Base-by-base conservation (phyloP, 2,329 filamentous ascomycete species). In the Setomelanomma holmii region DNA sequence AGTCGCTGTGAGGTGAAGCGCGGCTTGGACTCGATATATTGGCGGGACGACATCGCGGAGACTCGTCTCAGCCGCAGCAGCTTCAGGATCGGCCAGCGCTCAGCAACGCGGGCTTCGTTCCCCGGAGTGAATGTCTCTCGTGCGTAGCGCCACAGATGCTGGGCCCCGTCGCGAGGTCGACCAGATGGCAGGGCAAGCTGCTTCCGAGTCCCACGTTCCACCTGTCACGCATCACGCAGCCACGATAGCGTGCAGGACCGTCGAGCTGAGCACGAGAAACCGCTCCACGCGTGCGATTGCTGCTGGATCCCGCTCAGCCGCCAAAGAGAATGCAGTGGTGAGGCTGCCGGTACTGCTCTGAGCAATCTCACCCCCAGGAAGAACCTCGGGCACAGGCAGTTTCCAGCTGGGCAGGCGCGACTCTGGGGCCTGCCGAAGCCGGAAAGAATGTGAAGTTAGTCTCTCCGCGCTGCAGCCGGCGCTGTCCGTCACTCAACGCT, bases 171-270 rank as follows among this genome's bases (percentile, higher is more conserved):
- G n/a, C n/a, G n/a, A n/a, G n/a, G n/a, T 49, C 40, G 53, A 48
- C 49, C 48, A 54, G 40, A 54, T 22, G 11, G 10, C 53, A 57
- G 44, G 41, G 45, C 57, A 45, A 49, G 45, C 24, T 43, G 48
- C 33, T 49, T 38, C 59, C 56, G 50, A 59, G 49, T 58, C 53
- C 52, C 52, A 58, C 53, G 51, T 56, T 54, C 40, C 61, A 58
- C 58, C 36, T 36, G 23, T 40, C 22, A 24, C 48, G 21, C 36
- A 45, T 20, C n/a, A n/a, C n/a, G 34, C 6, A 36, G 34, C 34
- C 34, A 36, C 10, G 34, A 36, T 36, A 36, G 34, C 34, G 34
- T 16, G 34, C n/a, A 16, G 16, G n/a, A n/a, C 34, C 34, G 34
- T 5, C 34, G 3, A 36, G 34, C 34, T 36, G 34, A 36, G 34